phyloP scores from a whole-genome alignment of 2,329 filamentous ascomycete genomes.

The Ustulina deusta region DNA sequence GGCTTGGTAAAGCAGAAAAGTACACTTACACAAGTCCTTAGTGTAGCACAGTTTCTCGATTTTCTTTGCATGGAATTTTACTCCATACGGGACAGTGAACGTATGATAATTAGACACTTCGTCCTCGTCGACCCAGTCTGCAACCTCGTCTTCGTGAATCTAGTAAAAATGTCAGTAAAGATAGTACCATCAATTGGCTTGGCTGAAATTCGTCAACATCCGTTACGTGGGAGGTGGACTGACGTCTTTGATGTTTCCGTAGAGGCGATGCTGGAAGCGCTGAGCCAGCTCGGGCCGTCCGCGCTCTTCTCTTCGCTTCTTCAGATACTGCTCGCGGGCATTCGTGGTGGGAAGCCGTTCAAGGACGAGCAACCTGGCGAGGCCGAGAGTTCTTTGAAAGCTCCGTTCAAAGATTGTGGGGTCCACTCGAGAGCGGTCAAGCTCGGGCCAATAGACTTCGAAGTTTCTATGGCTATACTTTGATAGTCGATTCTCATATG shows the following conservation, averaged over 20 bases:
- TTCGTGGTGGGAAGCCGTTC: constrained; percentile 78
- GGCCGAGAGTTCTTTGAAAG: constrained; percentile 79
- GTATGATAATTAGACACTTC: constrained; percentile 85
- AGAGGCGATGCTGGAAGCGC: constrained; percentile 59
- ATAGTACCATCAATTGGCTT: neutral
- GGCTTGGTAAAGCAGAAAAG: neutral
- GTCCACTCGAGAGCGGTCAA: constrained; percentile 81
- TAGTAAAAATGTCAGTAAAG: constrained; percentile 18
- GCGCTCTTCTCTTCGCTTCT: constrained; percentile 76
- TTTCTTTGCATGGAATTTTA: constrained; percentile 71
- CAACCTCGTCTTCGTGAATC: constrained; percentile 80
- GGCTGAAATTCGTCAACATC: neutral
- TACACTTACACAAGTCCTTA: constrained; percentile 71
- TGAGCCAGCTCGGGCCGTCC: constrained; percentile 70
- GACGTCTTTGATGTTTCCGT: constrained; percentile 79
- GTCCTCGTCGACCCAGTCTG: constrained; percentile 83
- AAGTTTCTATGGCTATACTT: constrained; percentile 89
- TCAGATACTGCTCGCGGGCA: constrained; percentile 77
- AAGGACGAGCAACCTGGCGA: constrained; percentile 82
- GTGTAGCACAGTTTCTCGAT: constrained; percentile 87
- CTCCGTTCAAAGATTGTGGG: constrained; percentile 89
- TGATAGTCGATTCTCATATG: constrained; percentile 86
- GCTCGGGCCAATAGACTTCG: constrained; percentile 81
- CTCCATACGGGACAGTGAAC: constrained; percentile 77
- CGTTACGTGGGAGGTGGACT: neutral